Evolutionary conservation across 805 yeast genomes (phyloP), one percentile per base, ranked within the genome.

Genomic region (Metschnikowia aberdeeniae): DNA sequence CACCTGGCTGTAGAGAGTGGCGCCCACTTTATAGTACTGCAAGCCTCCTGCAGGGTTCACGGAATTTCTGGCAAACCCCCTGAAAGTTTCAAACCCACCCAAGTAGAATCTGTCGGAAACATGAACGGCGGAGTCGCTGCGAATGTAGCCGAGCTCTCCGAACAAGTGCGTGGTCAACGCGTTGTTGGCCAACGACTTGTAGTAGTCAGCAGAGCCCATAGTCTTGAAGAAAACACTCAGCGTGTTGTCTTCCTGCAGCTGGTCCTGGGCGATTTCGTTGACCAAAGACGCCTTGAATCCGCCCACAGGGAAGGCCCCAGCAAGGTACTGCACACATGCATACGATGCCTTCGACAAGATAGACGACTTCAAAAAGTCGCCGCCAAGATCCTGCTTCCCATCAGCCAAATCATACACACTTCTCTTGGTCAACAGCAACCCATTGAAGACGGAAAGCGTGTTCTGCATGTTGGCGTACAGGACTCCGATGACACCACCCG

Each of bases 11-110:
- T 78, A 78, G n/a, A 84, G 24, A 34, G 85, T 76, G 2, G 75
- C 51, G 4, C 89, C 86, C 20, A 77, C 64, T 27, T 84, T 77
- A 41, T 76, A 62, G 56, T 73, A 81, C 44, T 72, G 75, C 32
- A 79, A 77, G 6, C 95, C 96, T 5, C 96, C 96, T 46, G 80
- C 71, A 1, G 83, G 81, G 11, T 93, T 90, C 30, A 86, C 61
- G 0, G 87, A 79, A 67, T 83, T 83, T 43, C 76, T 68, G 29
- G 77, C 72, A 58, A 85, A 87, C 1, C 90, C 89, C 46, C 85
- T 72, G 26, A 89, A 79, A 43, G 83, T 84, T 44, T 81, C 76
- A 11, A 82, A 77, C 0, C 96, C 97, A 13, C 97, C 95, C 36
- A 86, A 70, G 57, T 82, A 87, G 61, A 90, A 92, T 52, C 86